These are phyloP conservation scores for Ceratobasidium sp. DNA, from an alignment of 1,284 basidiomycete species.

Conservation along the genomic window DNA sequence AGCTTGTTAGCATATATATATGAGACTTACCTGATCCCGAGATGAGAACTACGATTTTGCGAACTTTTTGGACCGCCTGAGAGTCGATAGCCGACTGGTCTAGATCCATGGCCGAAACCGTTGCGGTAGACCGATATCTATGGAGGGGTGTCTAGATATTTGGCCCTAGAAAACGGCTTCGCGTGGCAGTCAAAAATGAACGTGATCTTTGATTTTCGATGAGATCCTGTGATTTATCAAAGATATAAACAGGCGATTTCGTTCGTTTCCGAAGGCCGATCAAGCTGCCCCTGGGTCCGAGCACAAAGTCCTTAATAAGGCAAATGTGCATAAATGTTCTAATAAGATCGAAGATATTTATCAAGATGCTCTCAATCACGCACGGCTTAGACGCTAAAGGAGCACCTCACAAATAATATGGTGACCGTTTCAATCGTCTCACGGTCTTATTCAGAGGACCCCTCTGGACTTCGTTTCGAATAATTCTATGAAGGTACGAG, in stretches of 20 bases:
- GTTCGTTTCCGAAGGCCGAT: too few relatives aligned
- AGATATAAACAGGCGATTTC: background rate
- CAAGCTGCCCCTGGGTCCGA: too few relatives aligned
- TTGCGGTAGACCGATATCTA: background rate
- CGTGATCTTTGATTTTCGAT: background rate
- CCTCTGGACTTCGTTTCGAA: too few relatives aligned
- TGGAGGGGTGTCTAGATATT: background rate
- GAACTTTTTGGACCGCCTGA: slow-evolving; percentile 11
- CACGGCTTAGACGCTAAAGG: too few relatives aligned
- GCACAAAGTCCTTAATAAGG: too few relatives aligned
- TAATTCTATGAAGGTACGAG: too few relatives aligned
- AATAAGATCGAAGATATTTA: too few relatives aligned
- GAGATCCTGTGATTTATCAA: background rate
- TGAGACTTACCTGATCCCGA: slow-evolving; percentile 82
- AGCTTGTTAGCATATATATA: slow-evolving; percentile 35
- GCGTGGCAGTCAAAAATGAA: slow-evolving; percentile 14
- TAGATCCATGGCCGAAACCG: background rate
- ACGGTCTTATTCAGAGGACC: too few relatives aligned
- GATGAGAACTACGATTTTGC: slow-evolving; percentile 73
- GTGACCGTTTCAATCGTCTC: too few relatives aligned
- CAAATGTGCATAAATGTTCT: too few relatives aligned
- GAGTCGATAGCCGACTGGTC: background rate
- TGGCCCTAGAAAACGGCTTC: background rate
- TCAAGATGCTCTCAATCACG: too few relatives aligned
- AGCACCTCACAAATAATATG: too few relatives aligned